phyloP scores from a whole-genome alignment of 2,329 filamentous ascomycete genomes.

The Apiospora hydei region DNA sequence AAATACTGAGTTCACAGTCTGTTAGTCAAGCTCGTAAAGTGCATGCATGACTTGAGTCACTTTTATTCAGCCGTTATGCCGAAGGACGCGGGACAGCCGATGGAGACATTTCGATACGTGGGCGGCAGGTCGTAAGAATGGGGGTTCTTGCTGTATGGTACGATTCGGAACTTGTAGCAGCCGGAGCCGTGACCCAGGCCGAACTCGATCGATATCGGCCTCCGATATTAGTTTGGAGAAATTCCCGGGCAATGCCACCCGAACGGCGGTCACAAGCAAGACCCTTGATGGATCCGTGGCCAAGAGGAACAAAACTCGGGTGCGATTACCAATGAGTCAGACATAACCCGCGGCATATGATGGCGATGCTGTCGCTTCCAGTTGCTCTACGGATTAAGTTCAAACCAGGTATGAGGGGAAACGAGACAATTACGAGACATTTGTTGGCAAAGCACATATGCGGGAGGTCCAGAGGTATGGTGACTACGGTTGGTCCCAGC shows the following conservation, averaged over 20 bases:
- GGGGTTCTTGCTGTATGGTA: background rate
- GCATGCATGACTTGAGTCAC: background rate
- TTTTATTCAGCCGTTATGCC: background rate
- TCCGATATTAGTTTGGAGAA: background rate
- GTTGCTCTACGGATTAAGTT: background rate
- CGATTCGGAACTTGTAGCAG: background rate
- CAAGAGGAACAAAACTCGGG: background rate
- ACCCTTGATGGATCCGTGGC: background rate
- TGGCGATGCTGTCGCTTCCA: background rate
- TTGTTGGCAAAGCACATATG: slow-evolving; percentile 4
- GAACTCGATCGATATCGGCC: background rate
- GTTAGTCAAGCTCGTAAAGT: background rate
- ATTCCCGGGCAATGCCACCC: background rate
- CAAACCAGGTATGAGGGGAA: background rate
- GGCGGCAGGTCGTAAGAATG: no score
- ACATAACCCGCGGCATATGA: background rate
- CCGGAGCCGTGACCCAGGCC: background rate
- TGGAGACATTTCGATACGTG: background rate
- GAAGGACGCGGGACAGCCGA: background rate
- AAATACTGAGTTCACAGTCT: background rate
- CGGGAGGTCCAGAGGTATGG: background rate
- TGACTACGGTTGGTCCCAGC: background rate
- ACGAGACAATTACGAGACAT: background rate
- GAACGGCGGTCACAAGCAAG: background rate
- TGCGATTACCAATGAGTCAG: background rate